A percentile compares a stretch with the other conserved stretches of the same genome.
Evolutionary conservation across 768 basidiomycete species (phyloP).

Genomic region (Tylopilus sp.): DNA sequence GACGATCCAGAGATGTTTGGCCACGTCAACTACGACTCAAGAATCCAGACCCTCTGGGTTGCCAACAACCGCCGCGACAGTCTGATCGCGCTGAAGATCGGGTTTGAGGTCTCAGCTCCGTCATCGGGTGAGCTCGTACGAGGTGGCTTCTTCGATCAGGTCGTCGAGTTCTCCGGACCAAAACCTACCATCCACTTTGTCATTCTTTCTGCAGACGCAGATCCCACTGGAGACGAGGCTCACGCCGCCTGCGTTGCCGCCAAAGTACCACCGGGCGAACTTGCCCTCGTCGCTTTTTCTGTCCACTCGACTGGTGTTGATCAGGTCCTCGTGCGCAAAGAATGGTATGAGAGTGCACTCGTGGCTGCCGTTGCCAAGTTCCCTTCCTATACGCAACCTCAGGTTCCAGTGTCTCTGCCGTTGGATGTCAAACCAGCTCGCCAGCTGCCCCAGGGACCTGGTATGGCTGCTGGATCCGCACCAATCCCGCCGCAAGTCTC

Average conservation of each 20-base stretch:
- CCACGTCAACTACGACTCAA: constrained; percentile 78
- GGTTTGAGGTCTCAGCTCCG: constrained; percentile 56
- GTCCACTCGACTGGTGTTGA: constrained; percentile 90
- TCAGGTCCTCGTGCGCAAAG: constrained; percentile 80
- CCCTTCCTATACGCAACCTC: constrained; percentile 43
- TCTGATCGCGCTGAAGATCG: constrained; percentile 75
- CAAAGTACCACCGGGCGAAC: constrained; percentile 69
- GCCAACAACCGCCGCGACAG: constrained; percentile 84
- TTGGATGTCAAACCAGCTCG: constrained; percentile 25
- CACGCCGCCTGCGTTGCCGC: constrained; percentile 82
- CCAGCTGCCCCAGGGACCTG: constrained; percentile 29
- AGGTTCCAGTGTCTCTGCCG: constrained; percentile 22
- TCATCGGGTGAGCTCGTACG: constrained; percentile 59
- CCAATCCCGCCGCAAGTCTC: constrained; percentile 14
- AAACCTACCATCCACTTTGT: constrained; percentile 89
- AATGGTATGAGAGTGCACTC: constrained; percentile 78
- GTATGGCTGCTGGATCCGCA: constrained; percentile 21
- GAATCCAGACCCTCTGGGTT: constrained; percentile 85
- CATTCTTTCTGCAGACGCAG: constrained; percentile 80
- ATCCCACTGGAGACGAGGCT: constrained; percentile 78
- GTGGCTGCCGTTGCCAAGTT: constrained; percentile 55
- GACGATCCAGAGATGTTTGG: constrained; percentile 88
- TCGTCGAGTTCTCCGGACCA: constrained; percentile 78
- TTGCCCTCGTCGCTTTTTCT: constrained; percentile 82
- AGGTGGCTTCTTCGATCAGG: constrained; percentile 72